Base-by-base conservation (phyloP, 1,284 basidiomycete genomes). In the Apiotrichum laibachii region DNA sequence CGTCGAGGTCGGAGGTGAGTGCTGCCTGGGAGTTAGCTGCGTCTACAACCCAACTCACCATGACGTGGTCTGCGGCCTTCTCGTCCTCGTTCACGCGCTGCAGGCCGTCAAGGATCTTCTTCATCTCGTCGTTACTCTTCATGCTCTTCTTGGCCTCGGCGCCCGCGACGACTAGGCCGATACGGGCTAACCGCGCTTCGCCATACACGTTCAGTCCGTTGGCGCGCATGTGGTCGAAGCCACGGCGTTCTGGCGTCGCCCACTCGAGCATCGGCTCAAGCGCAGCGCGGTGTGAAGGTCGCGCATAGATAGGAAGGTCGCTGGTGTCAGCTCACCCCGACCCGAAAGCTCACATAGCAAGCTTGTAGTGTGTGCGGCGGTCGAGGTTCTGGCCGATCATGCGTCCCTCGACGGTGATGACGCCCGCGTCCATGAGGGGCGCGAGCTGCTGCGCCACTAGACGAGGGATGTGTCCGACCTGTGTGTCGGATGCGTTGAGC, bases 401-500 rank as follows among this genome's bases (percentile, higher is more conserved):
- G 5, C 67, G 65, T 0, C 89, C 90, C 77, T 92, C 90, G 8
- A 88, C 84, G 0, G 82, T 85, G 44, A 92, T 81, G 9, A 82
- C 57, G 9, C 73, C 74, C 39, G 75, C 76, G 72, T 92, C 90
- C 60, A 92, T 83, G 34, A 92, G 80, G 0, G 87, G 85, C 1
- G 89, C 83, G 15, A 92, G 79, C 62, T 83, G 83, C 0, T 74
- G 61, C 0, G 85, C 88, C 11, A 87, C 81, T 31, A 56, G 60
- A 44, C 83, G 81, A 1, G 88, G 86, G 40, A 92, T 73, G 73
- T 92, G 90, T 5, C 90, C 90, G 6, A 92, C 88, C 81, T 91
- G 89, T 16, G 77, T 77, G 1, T 82, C 79, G 1, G 81, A 79
- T 35, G 90, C 90, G 67, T 92, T 92, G 69, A 84, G 81, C 12